phyloP scores from a whole-genome alignment of 495 filamentous ascomycete species.

The Tetracladium marchalianum region DNA sequence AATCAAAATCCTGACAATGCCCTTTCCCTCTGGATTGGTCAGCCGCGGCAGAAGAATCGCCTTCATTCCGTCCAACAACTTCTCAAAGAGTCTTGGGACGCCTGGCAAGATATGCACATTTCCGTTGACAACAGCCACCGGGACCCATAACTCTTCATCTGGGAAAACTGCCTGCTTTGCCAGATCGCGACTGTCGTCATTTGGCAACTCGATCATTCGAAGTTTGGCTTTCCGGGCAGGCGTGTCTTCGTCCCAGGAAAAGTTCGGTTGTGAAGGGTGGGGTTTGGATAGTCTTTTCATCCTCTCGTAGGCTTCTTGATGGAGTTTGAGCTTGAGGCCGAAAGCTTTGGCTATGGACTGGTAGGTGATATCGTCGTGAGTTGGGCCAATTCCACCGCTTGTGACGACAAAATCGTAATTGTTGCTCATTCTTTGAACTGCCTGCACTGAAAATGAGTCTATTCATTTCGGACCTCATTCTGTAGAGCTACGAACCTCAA shows the following conservation, averaged over 20 bases:
- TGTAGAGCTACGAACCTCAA: slow-evolving; percentile 37
- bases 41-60: slow-evolving; percentile 56
- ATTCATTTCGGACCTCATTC: too few relatives aligned
- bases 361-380: slow-evolving; percentile 98
- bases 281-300: slow-evolving; percentile 76
- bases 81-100: slow-evolving; percentile 74
- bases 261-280: slow-evolving; percentile 60
- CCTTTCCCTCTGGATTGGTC: slow-evolving; percentile 68
- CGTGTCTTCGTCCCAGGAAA: slow-evolving; percentile 78
- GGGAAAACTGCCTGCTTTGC: slow-evolving; percentile 67
- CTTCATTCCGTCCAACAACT: slow-evolving; percentile 66
- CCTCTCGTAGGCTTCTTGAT: slow-evolving; percentile 61
- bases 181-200: slow-evolving; percentile 49
- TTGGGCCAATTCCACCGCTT: slow-evolving; percentile 90
- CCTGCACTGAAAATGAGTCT: slow-evolving; percentile 17
- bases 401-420: slow-evolving; percentile 93
- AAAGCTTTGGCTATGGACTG: slow-evolving; percentile 88
- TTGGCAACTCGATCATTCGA: slow-evolving; percentile 82
- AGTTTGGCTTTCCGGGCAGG: slow-evolving; percentile 68
- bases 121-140: slow-evolving; percentile 74
- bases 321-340: slow-evolving; percentile 59
- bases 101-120: slow-evolving; percentile 93
- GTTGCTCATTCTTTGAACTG: slow-evolving; percentile 70
- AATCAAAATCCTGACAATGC: slow-evolving; percentile 65
- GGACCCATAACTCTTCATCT: slow-evolving; percentile 80